Evolutionary conservation across 1,139 yeast species (phyloP).

Genomic region (Hyphopichia khmerensis): DNA sequence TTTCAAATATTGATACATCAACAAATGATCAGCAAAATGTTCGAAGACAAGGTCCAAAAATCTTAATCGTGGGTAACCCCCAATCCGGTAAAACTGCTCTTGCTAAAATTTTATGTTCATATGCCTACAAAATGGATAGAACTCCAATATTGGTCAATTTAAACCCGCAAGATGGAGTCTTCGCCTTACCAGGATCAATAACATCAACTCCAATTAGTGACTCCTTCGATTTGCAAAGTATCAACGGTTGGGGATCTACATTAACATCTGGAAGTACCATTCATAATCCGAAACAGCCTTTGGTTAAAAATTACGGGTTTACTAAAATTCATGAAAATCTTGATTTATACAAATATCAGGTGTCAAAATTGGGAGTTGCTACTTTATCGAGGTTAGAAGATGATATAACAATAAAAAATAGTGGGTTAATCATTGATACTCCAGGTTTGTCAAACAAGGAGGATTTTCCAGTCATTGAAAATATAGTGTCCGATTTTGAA

Average conservation of each 20-base stretch:
- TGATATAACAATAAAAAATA: slow-evolving; percentile 49
- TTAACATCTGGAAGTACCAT: slow-evolving; percentile 84
- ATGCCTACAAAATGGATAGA: slow-evolving; percentile 70
- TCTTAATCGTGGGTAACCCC: slow-evolving; percentile 70
- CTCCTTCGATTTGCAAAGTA: slow-evolving; percentile 71
- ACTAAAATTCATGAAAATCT: slow-evolving; percentile 59
- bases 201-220: slow-evolving; percentile 86
- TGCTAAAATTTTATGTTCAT: slow-evolving; percentile 66
- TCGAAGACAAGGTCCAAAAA: slow-evolving; percentile 55
- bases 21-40: background rate
- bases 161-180: slow-evolving; percentile 78
- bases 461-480: slow-evolving; percentile 55
- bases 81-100: slow-evolving; percentile 79
- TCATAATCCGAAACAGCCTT: slow-evolving; percentile 84
- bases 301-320: slow-evolving; percentile 78
- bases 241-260: slow-evolving; percentile 76
- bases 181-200: slow-evolving; percentile 80
- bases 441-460: slow-evolving; percentile 60
- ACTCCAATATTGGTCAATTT: slow-evolving; percentile 74
- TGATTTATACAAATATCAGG: slow-evolving; percentile 55
- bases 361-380: slow-evolving; percentile 58
- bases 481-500: slow-evolving; percentile 61
- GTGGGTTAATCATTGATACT: slow-evolving; percentile 79
- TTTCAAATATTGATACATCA: slow-evolving; percentile 19
- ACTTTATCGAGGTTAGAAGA: slow-evolving; percentile 57